Conservation (phyloP, 768 basidiomycete genomes). For the Naganishia randhawae region DNA sequence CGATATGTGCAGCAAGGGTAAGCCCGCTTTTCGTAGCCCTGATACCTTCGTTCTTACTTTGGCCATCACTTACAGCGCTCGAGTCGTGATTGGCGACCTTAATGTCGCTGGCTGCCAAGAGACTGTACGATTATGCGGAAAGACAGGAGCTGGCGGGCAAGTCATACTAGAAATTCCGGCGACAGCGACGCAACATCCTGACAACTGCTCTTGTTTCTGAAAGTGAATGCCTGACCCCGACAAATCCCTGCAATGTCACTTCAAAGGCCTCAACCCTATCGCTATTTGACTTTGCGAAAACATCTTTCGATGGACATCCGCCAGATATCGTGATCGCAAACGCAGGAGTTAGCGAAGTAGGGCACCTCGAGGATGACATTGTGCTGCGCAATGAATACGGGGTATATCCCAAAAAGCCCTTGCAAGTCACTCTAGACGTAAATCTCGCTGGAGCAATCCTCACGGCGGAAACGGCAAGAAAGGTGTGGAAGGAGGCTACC, state of each 20-base stretch:
- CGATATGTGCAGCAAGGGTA: constrained; percentile 26
- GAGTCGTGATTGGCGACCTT: constrained; percentile 27
- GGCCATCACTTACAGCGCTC: background rate
- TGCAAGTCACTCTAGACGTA: constrained; percentile 19
- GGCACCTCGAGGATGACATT: constrained; percentile 16
- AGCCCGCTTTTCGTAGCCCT: background rate
- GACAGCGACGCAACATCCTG: background rate
- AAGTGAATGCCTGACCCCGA: constrained; percentile 10
- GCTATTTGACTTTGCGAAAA: constrained; percentile 11
- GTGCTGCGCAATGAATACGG: constrained; percentile 9
- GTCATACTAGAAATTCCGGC: background rate
- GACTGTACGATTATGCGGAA: constrained; percentile 16
- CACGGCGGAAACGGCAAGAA: constrained; percentile 18
- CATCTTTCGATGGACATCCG: background rate
- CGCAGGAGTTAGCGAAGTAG: constrained; percentile 29
- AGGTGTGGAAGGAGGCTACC: background rate
- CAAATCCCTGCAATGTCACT: constrained; percentile 13
- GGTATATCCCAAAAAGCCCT: constrained; percentile 4
- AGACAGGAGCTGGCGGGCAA: constrained; percentile 1
- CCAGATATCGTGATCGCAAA: constrained; percentile 31
- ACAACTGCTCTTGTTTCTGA: background rate
- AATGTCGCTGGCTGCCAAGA: constrained; percentile 23
- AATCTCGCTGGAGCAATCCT: constrained; percentile 27
- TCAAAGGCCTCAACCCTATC: background rate
- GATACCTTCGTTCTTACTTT: background rate